Evolutionary conservation across 371 early-diverging fungal species (phyloP).

Genomic region (Gilbertella persicaria): DNA sequence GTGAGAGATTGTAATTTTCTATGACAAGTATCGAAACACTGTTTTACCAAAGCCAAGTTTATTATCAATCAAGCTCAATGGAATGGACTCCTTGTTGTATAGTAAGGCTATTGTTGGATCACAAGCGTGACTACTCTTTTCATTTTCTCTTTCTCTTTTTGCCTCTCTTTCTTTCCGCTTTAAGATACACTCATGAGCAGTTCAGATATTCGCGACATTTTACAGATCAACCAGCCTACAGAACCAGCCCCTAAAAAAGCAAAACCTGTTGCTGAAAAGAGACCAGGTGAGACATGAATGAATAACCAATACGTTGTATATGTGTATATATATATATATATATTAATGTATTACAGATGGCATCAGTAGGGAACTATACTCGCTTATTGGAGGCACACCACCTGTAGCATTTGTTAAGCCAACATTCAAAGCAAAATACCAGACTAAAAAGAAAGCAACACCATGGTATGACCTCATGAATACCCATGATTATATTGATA

Average conservation of each 20-base stretch:
- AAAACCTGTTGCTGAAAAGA: constrained; percentile 46
- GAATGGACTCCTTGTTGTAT: too few species aligned
- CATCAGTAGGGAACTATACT: constrained; percentile 65
- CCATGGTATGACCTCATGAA: constrained; percentile 50
- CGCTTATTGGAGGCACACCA: constrained; percentile 71
- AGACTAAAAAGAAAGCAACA: constrained; percentile 63
- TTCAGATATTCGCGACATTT: constrained; percentile 69
- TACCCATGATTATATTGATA: not conserved
- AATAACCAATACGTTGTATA: constrained; percentile 26
- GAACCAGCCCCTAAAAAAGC: constrained; percentile 33
- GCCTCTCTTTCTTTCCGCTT: not conserved
- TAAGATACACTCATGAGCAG: too few species aligned
- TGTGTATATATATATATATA: too few species aligned
- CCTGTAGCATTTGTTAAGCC: constrained; percentile 66
- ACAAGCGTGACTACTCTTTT: too few species aligned
- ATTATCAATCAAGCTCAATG: too few species aligned
- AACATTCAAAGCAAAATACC: constrained; percentile 72
- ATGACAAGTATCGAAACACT: too few species aligned
- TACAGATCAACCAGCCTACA: constrained; percentile 52
- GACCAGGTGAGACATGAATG: constrained; percentile 43
- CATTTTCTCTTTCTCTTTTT: not conserved
- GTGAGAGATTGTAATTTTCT: too few species aligned
- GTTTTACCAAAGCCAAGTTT: too few species aligned
- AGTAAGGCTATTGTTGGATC: too few species aligned
- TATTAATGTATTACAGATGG: too few species aligned